Percentiles rank a stretch among this genome's conserved stretches.
Evolutionary conservation across 257 asterid genomes (phyloP).

Genomic region (Nemophila menziesii): DNA sequence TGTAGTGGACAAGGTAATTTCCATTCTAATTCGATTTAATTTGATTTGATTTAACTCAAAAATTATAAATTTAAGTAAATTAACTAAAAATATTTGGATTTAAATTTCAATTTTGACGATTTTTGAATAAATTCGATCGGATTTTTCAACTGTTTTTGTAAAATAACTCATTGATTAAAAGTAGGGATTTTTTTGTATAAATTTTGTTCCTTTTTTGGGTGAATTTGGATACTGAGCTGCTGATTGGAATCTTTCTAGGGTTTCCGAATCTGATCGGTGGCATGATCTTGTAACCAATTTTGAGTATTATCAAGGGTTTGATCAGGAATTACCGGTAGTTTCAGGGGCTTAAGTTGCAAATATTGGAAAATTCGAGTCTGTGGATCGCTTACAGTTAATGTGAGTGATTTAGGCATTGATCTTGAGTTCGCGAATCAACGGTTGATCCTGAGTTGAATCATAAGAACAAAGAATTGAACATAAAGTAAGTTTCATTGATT

Average conservation of each 20-base stretch:
- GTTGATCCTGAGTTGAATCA: constrained; percentile 6
- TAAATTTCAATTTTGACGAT: constrained; percentile 2
- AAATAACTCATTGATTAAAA: neutral
- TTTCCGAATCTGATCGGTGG: constrained; percentile 11
- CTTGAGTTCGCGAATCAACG: constrained; percentile 1
- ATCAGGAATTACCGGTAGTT: constrained; percentile 3
- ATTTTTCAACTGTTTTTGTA: neutral
- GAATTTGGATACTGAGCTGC: constrained; percentile 6
- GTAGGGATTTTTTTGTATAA: neutral
- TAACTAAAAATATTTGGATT: neutral
- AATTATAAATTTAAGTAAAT: constrained; percentile 1
- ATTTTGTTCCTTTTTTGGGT: neutral
- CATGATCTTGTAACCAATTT: neutral
- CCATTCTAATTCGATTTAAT: too few species aligned
- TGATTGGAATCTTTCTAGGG: constrained; percentile 9
- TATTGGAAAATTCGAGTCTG: constrained; percentile 6
- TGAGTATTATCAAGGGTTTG: constrained; percentile 16
- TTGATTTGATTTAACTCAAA: neutral
- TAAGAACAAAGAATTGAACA: constrained; percentile 4
- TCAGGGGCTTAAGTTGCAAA: constrained; percentile 5
- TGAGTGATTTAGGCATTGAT: constrained; percentile 1
- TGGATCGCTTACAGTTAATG: constrained; percentile 1
- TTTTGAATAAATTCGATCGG: constrained; percentile 1
- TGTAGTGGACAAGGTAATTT: constrained; percentile 15
- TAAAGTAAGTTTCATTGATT: too few species aligned